Evolutionary conservation across 805 yeast genomes (phyloP), one percentile per base, ranked within the genome.

Genomic region (Barnettozyma wickerhamii): DNA sequence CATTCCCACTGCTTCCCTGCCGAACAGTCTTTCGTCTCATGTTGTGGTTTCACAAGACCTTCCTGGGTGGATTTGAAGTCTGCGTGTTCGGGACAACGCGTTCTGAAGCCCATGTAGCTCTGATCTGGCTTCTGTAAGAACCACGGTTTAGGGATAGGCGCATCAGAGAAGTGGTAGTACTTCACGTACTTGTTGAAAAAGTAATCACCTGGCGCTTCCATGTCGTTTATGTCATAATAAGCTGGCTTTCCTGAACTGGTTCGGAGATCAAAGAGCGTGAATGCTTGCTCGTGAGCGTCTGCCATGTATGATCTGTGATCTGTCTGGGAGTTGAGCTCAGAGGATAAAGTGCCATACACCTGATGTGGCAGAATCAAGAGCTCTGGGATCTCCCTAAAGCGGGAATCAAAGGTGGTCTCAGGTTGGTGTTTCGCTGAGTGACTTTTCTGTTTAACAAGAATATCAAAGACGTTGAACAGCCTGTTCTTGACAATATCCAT

Each of bases 131-230:
- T 30, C 26, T 49, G 43, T n/a, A 38, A 23, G 33, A 43, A 55
- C 88, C 89, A 81, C 5, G 87, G 87, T 52, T 82, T 81, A 0
- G 79, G 77, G 7, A 80, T 57, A 5, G 88, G 88, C 29, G 70
- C 68, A 53, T 82, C 89, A 4, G 83, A 74, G 56, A 75, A 82
- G 55, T 82, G 89, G 21, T 79, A 56, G 40, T 77, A 63, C 49
- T 69, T 72, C 6, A 71, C 57, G 9, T 63, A 54, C 6, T 52
- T 45, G 7, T 62, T 9, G 18, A 10, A 43, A 4, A 49, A 33
- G 13, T 33, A 34, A n/a, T 48, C 51, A 31, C 47, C 51, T 14
- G 46, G 47, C 10, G 24, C 29, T 3, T 29, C 35, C 9, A 58
- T 21, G 4, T 35, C 32, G 7, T 43, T 40, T 13, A 46, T 40